These are phyloP conservation scores for Diaporthe caulivora DNA, from an alignment of 2,329 filamentous ascomycete genomes.

Conservation along the genomic window DNA sequence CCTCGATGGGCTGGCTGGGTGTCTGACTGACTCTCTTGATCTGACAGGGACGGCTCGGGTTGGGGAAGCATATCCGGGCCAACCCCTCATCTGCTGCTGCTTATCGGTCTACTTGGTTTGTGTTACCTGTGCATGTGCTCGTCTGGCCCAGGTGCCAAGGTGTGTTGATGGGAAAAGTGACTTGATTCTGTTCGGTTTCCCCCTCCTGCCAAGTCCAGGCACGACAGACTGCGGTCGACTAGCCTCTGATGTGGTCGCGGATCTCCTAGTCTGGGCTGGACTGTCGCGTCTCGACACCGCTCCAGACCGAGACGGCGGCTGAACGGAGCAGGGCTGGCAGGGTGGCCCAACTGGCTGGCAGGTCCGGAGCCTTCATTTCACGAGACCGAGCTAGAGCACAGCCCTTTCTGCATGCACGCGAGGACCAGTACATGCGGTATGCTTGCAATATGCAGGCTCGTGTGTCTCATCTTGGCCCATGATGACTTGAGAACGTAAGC, in stretches of 20 bases:
- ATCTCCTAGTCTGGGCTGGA: neutral
- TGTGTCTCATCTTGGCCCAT: constrained; percentile 5
- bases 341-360: constrained; percentile 9
- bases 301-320: constrained; percentile 26
- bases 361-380: constrained; percentile 24
- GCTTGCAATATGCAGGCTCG: constrained; percentile 12
- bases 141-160: neutral
- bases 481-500: constrained; percentile 6
- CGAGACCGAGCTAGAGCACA: constrained; percentile 29
- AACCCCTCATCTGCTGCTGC: neutral
- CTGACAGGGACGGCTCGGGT: neutral
- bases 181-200: constrained; percentile 11
- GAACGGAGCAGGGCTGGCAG: neutral
- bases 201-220: constrained; percentile 30
- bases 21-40: neutral
- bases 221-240: constrained; percentile 22
- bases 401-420: constrained; percentile 26
- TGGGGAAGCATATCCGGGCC: no score
- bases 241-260: constrained; percentile 3
- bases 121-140: constrained; percentile 8
- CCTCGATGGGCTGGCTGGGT: no score
- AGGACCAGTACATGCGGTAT: neutral
- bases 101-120: constrained; percentile 2
- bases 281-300: constrained; percentile 15
- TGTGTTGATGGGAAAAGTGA: constrained; percentile 22